These are phyloP conservation scores for Avicennia marina DNA, from an alignment of 257 asterid genomes.

Conservation along the genomic window DNA sequence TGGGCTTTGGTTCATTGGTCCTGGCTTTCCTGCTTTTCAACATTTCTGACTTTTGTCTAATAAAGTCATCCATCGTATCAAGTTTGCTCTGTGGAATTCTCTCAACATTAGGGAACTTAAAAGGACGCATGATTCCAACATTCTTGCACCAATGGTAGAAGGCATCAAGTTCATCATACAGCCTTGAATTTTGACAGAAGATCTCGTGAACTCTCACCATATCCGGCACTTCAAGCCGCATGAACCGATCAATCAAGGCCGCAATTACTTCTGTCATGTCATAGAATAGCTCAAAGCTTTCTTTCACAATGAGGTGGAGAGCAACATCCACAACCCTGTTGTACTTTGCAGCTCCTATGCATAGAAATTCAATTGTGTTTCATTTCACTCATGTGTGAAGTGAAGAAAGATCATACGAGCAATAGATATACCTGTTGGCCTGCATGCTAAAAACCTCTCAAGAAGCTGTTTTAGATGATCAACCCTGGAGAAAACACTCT, in stretches of 20 bases:
- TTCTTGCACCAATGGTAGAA: constrained; percentile 75
- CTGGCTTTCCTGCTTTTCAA: constrained; percentile 17
- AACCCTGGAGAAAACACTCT: constrained; percentile 42
- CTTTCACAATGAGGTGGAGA: constrained; percentile 55
- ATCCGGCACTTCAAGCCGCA: constrained; percentile 67
- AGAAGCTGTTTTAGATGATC: constrained; percentile 62
- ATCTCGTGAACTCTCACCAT: constrained; percentile 54
- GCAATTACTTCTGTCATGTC: constrained; percentile 57
- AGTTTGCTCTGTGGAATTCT: constrained; percentile 65
- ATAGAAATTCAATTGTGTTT: background rate
- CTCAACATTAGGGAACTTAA: constrained; percentile 71
- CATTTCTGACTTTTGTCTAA: constrained; percentile 53
- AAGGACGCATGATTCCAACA: constrained; percentile 46
- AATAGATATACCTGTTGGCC: constrained; percentile 61
- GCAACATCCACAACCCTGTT: constrained; percentile 61
- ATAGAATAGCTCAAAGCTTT: constrained; percentile 60
- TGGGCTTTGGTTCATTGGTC: constrained; percentile 23
- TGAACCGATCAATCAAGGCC: constrained; percentile 60
- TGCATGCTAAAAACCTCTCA: constrained; percentile 67
- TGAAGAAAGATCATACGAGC: background rate
- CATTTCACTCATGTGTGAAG: background rate
- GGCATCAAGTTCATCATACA: constrained; percentile 67
- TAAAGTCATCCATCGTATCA: constrained; percentile 73
- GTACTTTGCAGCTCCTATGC: constrained; percentile 62
- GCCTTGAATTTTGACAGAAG: constrained; percentile 60